A percentile compares a stretch with the other conserved stretches of the same genome.
These are phyloP conservation scores for Candida albicans DNA, from an alignment of 1,139 yeast genomes.

Conservation along the genomic window DNA sequence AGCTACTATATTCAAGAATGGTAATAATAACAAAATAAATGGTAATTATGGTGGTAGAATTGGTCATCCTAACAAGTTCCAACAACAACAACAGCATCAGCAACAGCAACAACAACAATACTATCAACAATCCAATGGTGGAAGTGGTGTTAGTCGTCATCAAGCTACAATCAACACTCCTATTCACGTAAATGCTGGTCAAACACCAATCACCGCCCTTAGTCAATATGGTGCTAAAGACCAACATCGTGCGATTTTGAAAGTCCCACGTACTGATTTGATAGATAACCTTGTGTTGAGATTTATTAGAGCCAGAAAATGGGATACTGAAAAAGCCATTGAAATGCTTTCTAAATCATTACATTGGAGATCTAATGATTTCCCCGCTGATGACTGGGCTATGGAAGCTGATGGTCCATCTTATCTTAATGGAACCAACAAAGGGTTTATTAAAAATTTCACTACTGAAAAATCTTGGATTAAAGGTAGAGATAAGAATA, in stretches of 20 bases:
- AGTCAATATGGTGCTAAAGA: slow-evolving; percentile 27
- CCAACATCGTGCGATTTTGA: slow-evolving; percentile 26
- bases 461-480: slow-evolving; percentile 40
- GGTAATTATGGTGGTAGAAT: slow-evolving; percentile 15
- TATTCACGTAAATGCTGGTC: slow-evolving; percentile 19
- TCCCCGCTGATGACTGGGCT: slow-evolving; percentile 32
- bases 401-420: slow-evolving; percentile 43
- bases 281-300: slow-evolving; percentile 37
- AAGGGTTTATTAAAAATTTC: slow-evolving; percentile 40
- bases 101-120: slow-evolving; percentile 8
- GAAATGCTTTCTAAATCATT: slow-evolving; percentile 38
- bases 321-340: slow-evolving; percentile 33
- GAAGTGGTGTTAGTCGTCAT: slow-evolving; percentile 9
- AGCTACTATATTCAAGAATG: slow-evolving; percentile 11
- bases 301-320: slow-evolving; percentile 47
- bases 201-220: slow-evolving; percentile 18
- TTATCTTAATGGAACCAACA: slow-evolving; percentile 30
- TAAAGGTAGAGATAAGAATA: slow-evolving; percentile 39
- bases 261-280: slow-evolving; percentile 31
- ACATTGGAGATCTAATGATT: slow-evolving; percentile 37
- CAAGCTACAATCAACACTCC: slow-evolving; percentile 9
- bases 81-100: slow-evolving; percentile 5
- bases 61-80: slow-evolving; percentile 9
- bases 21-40: slow-evolving; percentile 4
- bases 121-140: slow-evolving; percentile 5